Percentiles rank a stretch among this genome's conserved stretches.
Conservation (phyloP, 768 basidiomycete genomes). For the Tylopilus balloui region DNA sequence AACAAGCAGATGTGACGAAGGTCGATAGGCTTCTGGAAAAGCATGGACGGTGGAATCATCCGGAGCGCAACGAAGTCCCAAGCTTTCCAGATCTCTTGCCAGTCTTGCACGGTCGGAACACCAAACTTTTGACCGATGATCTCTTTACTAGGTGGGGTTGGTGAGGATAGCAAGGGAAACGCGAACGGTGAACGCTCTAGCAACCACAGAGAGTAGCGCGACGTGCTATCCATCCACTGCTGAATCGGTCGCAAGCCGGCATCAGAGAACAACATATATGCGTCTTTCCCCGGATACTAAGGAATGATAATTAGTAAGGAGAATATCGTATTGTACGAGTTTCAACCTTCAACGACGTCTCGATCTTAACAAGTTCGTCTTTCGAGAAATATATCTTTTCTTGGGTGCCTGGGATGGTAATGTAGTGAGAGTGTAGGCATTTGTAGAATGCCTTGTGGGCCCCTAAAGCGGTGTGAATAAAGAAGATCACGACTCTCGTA, state of each 20-base stretch:
- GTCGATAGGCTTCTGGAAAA: constrained; percentile 88
- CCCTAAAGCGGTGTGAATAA: constrained; percentile 39
- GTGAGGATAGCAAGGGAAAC: constrained; percentile 59
- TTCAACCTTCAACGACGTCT: constrained; percentile 81
- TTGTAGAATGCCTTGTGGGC: constrained; percentile 82
- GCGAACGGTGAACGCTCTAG: constrained; percentile 80
- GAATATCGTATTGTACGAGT: not conserved
- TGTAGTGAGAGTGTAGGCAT: constrained; percentile 54
- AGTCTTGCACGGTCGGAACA: constrained; percentile 71
- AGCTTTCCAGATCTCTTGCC: constrained; percentile 77
- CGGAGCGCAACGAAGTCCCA: constrained; percentile 83
- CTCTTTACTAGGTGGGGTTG: constrained; percentile 22
- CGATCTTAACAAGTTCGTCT: constrained; percentile 79
- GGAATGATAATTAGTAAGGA: not conserved
- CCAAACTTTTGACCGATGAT: constrained; percentile 42
- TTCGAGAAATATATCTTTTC: constrained; percentile 51
- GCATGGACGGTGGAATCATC: constrained; percentile 86
- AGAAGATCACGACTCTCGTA: not conserved
- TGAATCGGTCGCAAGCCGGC: constrained; percentile 81
- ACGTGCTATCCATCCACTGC: constrained; percentile 73
- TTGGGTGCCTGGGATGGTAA: constrained; percentile 47
- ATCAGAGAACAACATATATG: constrained; percentile 61
- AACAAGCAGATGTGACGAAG: constrained; percentile 96
- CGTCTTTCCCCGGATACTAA: constrained; percentile 78
- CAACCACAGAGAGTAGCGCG: constrained; percentile 83